Evolutionary conservation across 305 asterid species (phyloP), one percentile per base, ranked within the genome.

Genomic region (Lippia alba): DNA sequence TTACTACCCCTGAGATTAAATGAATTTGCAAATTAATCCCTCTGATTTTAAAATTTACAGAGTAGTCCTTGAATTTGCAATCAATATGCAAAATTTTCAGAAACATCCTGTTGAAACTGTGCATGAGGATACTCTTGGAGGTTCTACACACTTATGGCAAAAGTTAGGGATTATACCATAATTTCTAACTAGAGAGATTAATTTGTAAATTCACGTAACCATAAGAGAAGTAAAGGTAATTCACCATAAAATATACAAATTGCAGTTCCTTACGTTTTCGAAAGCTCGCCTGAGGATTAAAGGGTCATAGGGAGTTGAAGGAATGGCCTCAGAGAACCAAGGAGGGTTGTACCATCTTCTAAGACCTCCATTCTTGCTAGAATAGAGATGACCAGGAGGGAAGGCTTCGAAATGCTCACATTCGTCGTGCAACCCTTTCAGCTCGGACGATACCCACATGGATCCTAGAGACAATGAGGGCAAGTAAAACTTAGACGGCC

Each of bases 341-440:
- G 89, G 84, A 53, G 97, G 99, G 74, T 92, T 90, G 76, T 89
- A 90, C 98, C 99, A 94, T 73, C 97, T 86, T 72, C 82, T 76
- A 60, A 94, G 77, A 39, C 84, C 84, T n/a, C 87, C 94, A 0
- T 56, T 71, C 81, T 92, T 94, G 92, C 98, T 94, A 0, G 98
- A 90, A 78, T 92, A 94, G 69, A 94, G 57, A 66, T 92, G 96
- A 15, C 99, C 99, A 0, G 99, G 98, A 34, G 97, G 97, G 77
- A 95, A 92, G n/a, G 66, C 87, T 80, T 92, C 96, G 62, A 95
- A 95, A 78, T 92, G 94, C 83, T 95, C 99, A 30, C 98, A 95
- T 9, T 86, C 96, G 61, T 92, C 98, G 30, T 89, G 63, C 72
- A 92, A 74, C 5, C 97, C 99, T 70, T 92, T 95, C 19, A 94